Evolutionary conservation across 352 stramenopile genomes (phyloP), one percentile per base, ranked within the genome.

Genomic region (Phytophthora litchii): DNA sequence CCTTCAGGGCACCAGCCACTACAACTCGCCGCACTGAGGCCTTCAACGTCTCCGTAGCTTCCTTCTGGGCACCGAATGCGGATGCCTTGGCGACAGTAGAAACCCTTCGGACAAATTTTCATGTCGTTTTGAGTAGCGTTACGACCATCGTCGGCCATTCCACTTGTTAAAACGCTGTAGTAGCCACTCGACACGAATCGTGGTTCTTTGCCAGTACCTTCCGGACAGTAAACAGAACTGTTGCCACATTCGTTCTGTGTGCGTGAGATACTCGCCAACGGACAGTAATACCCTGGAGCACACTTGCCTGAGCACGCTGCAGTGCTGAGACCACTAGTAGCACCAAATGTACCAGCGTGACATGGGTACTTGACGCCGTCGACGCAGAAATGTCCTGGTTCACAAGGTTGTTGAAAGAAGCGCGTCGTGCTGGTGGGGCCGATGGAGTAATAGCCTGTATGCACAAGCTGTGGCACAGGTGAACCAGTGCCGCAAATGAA

Each of bases 81-180:
- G 45, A 92, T 77, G n/a, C 84, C 86, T 27, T 75, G 73, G 3
- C 72, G 77, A 51, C 89, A 96, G 50, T 88, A 96, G 37, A 71
- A 89, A 2, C 86, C 85, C 11, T 48, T 42, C 0, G 83, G 75
- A 51, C 88, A 96, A 4, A 68, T 60, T 3, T 74, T 49, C 44
- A 92, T 64, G 3, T 37, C 54, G 12, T 58, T 78, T 35, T 86
- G 81, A 8, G 81, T 89, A 16, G 77, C 74, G 49, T 91, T 91
- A 13, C 62, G 52, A 3, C 52, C 55, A 20, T 86, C 64, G 37
- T 51, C 53, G 12, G 17, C n/a, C 2, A 60, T 64, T 32, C 79
- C 74, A 43, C 64, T 76, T 0, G 75, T 77, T 7, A 70, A 71
- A 17, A 82, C 58, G 6, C 73, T 82, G 48, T 76, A 93, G 54